Percentiles rank a stretch among this genome's conserved stretches.
Evolutionary conservation across 23 red algal species (phyloP).

Genomic region (Cyanidium caldarium): DNA sequence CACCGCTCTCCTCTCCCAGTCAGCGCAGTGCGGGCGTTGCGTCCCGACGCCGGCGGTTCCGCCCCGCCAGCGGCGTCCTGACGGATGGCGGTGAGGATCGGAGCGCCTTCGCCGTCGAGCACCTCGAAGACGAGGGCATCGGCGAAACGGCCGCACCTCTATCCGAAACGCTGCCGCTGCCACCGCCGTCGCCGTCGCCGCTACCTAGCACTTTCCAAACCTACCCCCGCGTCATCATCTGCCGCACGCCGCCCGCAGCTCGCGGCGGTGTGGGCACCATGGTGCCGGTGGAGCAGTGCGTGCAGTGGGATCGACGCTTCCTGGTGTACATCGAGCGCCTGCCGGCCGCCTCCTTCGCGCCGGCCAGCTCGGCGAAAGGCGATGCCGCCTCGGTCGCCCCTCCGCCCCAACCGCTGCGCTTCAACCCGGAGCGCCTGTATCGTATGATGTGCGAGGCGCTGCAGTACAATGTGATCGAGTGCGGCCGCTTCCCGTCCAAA

Average conservation of each 20-base stretch:
- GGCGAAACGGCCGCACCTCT: not conserved
- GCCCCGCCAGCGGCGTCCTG: too few relatives aligned
- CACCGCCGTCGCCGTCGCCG: too few relatives aligned
- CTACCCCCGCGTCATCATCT: not conserved
- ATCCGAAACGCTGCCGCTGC: not conserved
- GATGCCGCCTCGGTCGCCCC: too few relatives aligned
- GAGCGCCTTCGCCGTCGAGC: too few relatives aligned
- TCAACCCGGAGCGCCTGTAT: not conserved
- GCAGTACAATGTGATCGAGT: not conserved
- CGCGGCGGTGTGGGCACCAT: not conserved
- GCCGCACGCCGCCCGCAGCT: not conserved
- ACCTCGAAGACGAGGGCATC: too few relatives aligned
- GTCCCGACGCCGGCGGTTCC: too few relatives aligned
- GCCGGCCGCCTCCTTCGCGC: not conserved
- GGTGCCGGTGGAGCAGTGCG: not conserved
- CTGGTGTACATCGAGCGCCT: not conserved
- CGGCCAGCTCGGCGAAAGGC: not conserved
- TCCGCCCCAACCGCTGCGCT: not conserved
- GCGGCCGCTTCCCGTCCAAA: not conserved
- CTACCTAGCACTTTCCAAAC: too few relatives aligned
- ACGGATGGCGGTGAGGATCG: too few relatives aligned
- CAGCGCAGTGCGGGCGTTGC: too few relatives aligned
- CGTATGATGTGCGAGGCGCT: not conserved
- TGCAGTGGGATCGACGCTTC: conserved; percentile 1
- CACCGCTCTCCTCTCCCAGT: too few relatives aligned